Base-by-base conservation (phyloP, 139 green algal genomes). In the Mesotaenium endlicherianum region DNA sequence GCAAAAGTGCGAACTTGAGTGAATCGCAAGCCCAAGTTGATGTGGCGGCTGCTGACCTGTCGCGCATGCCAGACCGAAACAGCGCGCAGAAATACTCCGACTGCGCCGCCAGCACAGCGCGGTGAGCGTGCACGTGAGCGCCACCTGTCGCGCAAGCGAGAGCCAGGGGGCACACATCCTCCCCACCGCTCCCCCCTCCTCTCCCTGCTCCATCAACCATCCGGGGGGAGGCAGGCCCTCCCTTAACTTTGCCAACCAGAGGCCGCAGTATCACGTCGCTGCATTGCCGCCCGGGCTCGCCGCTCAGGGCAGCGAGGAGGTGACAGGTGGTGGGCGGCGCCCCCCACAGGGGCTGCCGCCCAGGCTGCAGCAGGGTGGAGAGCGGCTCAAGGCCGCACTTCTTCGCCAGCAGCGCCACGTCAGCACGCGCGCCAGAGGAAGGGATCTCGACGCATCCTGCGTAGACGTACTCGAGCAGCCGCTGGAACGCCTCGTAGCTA, bases 1-100 rank as follows among this genome's bases (percentile, higher is more conserved):
- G n/a, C n/a, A n/a, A n/a, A n/a, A n/a, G n/a, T n/a, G n/a, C n/a
- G n/a, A n/a, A n/a, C n/a, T n/a, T n/a, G n/a, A n/a, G n/a, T n/a
- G n/a, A n/a, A n/a, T n/a, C n/a, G n/a, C n/a, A n/a, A n/a, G n/a
- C n/a, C n/a, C n/a, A n/a, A n/a, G n/a, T n/a, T n/a, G n/a, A n/a
- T n/a, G n/a, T n/a, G n/a, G n/a, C 50, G 50, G 20, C 64, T 16
- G 11, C 64, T 74, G 5, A 81, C 72, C 72, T 81, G 72, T 81
- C 72, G 2, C 41, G 38, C 72, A 81, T 81, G 31, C 72, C 72
- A 3, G 72, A 81, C 5, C 72, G 38, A 4, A 81, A 81, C 14
- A 81, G 72, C 3, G 72, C 72, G 4, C 47, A n/a, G 8, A 81
- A 53, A 43, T 81, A 81, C 57, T 81, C 72, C n/a, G 47, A 81